These are phyloP conservation scores for Penicillium sp. DNA, from an alignment of 2,329 filamentous ascomycete genomes.

Conservation along the genomic window DNA sequence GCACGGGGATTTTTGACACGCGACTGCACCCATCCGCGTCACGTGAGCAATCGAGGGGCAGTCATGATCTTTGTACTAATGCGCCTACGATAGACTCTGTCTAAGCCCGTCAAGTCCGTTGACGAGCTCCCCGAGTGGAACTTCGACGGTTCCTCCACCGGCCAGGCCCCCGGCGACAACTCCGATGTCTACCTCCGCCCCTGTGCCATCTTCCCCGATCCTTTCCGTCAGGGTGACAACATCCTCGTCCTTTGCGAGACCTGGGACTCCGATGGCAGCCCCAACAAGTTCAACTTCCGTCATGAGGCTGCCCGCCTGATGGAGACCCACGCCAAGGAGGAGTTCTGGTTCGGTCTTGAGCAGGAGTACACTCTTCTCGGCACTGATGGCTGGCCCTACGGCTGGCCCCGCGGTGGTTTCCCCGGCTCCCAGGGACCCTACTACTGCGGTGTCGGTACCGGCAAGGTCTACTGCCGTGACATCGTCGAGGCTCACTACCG, in stretches of 20 bases:
- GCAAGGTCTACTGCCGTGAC: conserved; percentile 96
- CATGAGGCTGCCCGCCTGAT: conserved; percentile 88
- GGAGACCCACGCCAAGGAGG: conserved; percentile 75
- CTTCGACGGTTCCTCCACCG: conserved; percentile 86
- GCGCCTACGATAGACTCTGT: conserved; percentile 55
- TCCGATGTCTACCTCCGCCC: conserved; percentile 96
- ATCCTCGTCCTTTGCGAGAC: conserved; percentile 92
- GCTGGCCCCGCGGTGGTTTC: conserved; percentile 85
- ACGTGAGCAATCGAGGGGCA: conserved; percentile 23
- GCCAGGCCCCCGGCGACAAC: conserved; percentile 90
- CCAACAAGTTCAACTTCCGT: conserved; percentile 98
- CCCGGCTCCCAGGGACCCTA: conserved; percentile 90
- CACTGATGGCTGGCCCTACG: conserved; percentile 80
- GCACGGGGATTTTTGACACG: conserved; percentile 25
- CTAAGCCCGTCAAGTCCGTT: conserved; percentile 55
- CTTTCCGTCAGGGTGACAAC: conserved; percentile 86
- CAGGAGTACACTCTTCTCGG: conserved; percentile 97
- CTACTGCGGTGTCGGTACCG: conserved; percentile 97
- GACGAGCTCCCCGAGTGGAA: conserved; percentile 75
- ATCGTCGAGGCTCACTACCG: conserved; percentile 95
- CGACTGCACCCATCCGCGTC: conserved; percentile 29
- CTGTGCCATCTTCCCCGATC: conserved; percentile 83
- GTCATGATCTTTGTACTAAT: conserved; percentile 9
- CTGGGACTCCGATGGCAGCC: conserved; percentile 88
- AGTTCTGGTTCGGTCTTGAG: conserved; percentile 97